These are phyloP conservation scores for Geotrichum phurueaensis DNA, from an alignment of 1,139 yeast species.

Conservation along the genomic window DNA sequence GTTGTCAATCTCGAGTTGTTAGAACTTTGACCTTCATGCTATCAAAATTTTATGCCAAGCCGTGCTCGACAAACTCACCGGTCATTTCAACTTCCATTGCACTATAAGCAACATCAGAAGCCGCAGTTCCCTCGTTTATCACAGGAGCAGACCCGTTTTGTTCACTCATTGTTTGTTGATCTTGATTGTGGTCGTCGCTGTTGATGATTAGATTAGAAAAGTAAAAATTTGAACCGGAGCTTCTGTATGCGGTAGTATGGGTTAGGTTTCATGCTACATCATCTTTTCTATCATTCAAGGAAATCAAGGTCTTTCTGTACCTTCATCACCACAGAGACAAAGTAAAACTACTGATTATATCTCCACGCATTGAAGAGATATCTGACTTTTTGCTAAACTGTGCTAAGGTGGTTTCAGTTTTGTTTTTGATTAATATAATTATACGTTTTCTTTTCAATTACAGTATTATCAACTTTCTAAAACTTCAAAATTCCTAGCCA, in stretches of 20 bases:
- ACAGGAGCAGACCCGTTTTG: not conserved
- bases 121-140: not conserved
- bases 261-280: not conserved
- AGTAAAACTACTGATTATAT: not conserved
- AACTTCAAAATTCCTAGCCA: not conserved
- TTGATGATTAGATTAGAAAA: not conserved
- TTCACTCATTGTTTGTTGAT: not conserved
- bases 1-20: not conserved
- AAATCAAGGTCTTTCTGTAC: not conserved
- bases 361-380: not conserved
- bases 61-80: not conserved
- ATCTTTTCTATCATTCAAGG: not conserved
- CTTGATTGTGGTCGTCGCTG: not conserved
- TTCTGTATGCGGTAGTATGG: not conserved
- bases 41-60: not conserved
- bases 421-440: not conserved
- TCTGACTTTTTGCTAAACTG: not conserved
- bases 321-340: not conserved
- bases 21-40: not conserved
- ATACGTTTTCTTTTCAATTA: no score
- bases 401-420: not conserved
- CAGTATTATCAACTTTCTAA: not conserved
- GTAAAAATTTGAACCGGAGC: not conserved
- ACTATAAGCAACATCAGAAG: not conserved
- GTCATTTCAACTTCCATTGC: constrained; percentile 7